A percentile compares a stretch with the other conserved stretches of the same genome.
Conservation (phyloP, 1,284 basidiomycete genomes). For the Jaminaea rosea region DNA sequence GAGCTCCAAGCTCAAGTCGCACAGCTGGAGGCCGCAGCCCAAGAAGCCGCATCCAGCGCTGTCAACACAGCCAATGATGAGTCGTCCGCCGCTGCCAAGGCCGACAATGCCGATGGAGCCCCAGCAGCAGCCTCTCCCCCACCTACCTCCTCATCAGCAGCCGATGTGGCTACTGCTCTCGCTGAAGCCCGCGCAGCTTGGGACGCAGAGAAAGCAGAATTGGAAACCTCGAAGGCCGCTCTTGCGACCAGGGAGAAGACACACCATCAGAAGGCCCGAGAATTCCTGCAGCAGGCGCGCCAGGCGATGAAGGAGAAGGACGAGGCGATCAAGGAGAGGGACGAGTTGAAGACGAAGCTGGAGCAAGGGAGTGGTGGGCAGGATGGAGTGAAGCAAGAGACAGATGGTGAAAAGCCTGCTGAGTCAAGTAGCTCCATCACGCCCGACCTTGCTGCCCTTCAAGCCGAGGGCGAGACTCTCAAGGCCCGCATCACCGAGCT, state of each 20-base stretch:
- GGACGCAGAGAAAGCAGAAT: slow-evolving; percentile 21
- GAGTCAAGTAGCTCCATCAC: no score
- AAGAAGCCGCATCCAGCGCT: slow-evolving; percentile 44
- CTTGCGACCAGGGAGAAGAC: slow-evolving; percentile 15
- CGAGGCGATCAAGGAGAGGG: slow-evolving; percentile 14
- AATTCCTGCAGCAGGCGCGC: slow-evolving; percentile 16
- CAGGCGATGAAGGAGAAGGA: slow-evolving; percentile 17
- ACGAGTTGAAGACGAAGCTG: slow-evolving; percentile 8
- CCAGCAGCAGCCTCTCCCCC: no score
- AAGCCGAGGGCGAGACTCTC: slow-evolving; percentile 4
- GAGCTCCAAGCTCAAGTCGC: slow-evolving; percentile 51
- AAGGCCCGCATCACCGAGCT: slow-evolving; percentile 33
- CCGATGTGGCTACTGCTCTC: slow-evolving; percentile 16
- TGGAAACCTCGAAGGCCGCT: slow-evolving; percentile 18
- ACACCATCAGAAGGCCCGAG: slow-evolving; percentile 23
- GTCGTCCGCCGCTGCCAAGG: slow-evolving; percentile 10
- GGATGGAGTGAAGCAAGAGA: no score
- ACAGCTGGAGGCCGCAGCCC: slow-evolving; percentile 46
- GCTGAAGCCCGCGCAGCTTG: slow-evolving; percentile 28
- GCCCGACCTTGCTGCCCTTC: background rate
- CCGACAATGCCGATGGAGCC: slow-evolving; percentile 10
- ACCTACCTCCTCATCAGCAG: slow-evolving; percentile 13
- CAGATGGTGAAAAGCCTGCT: background rate
- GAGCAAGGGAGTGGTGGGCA: slow-evolving; percentile 10
- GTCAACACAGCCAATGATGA: slow-evolving; percentile 19